Evolutionary conservation across 148 eudicot genomes (phyloP).

Genomic region (Nepenthes mirabilis): DNA sequence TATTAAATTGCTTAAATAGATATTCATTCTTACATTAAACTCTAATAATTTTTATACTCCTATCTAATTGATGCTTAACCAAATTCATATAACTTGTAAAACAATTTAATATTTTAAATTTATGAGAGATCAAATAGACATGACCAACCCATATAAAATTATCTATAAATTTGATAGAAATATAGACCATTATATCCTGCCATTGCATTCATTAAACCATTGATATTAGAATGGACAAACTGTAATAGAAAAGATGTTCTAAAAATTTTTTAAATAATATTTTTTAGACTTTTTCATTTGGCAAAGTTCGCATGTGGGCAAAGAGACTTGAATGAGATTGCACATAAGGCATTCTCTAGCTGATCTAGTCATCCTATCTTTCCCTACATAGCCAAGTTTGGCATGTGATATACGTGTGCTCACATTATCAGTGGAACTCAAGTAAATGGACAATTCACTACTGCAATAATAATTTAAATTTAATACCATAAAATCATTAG

Average conservation of each 20-base stretch:
- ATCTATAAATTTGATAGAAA: background rate
- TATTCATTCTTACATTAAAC: background rate
- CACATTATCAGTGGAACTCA: too few species aligned
- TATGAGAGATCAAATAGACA: background rate
- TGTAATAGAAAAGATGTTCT: background rate
- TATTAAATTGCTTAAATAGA: background rate
- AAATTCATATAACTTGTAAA: background rate
- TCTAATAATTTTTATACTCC: background rate
- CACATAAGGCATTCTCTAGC: background rate
- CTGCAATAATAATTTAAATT: too few species aligned
- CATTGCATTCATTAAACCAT: background rate
- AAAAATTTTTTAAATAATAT: background rate
- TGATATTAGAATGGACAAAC: background rate
- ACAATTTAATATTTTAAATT: background rate
- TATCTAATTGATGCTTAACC: background rate
- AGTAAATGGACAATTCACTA: too few species aligned
- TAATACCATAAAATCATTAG: too few species aligned
- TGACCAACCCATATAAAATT: background rate
- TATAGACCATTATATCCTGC: background rate
- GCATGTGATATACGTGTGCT: background rate
- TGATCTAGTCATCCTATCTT: background rate
- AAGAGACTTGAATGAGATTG: background rate
- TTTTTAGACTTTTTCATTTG: background rate
- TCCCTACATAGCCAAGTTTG: background rate
- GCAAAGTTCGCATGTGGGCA: background rate